Evolutionary conservation across 176 grass and related monocot genomes (phyloP).

Genomic region (Phoenix roebelenii): DNA sequence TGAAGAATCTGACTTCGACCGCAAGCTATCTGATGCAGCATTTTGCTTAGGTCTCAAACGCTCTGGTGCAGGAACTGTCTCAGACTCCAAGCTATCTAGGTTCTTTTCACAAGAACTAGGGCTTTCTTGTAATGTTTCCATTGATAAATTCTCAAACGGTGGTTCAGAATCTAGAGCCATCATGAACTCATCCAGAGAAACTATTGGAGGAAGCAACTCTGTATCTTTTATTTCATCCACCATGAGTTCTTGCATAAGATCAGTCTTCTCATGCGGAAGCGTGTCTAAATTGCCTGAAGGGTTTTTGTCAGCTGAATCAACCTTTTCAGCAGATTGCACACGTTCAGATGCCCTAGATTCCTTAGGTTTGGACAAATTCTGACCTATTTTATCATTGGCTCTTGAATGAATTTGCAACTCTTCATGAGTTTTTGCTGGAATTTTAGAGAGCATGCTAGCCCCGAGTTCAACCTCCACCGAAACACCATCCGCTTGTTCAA

Average conservation of each 20-base stretch:
- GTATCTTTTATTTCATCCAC: constrained; percentile 46
- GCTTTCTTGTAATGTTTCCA: constrained; percentile 23
- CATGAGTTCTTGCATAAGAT: constrained; percentile 51
- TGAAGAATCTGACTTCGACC: constrained; percentile 8
- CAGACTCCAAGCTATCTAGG: constrained; percentile 10
- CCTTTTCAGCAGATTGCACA: constrained; percentile 9
- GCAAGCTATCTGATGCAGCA: constrained; percentile 20
- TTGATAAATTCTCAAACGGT: constrained; percentile 34
- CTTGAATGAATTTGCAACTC: constrained; percentile 8
- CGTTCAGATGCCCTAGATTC: constrained; percentile 19
- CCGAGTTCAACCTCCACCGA: constrained; percentile 42
- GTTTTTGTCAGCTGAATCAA: constrained; percentile 15
- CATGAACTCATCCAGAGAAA: constrained; percentile 46
- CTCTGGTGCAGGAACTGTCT: constrained; percentile 10
- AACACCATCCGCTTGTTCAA: constrained; percentile 51
- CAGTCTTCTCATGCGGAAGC: constrained; percentile 25
- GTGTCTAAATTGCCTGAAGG: constrained; percentile 23
- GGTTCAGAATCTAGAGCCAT: constrained; percentile 53
- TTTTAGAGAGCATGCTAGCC: constrained; percentile 19
- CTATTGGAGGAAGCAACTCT: constrained; percentile 36
- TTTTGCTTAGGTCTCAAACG: constrained; percentile 3
- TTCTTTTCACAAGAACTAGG: constrained; percentile 26
- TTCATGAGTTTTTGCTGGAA: constrained; percentile 26
- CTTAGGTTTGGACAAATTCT: neutral
- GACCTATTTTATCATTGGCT: constrained; percentile 20